Conservation (phyloP, 441 rosid genomes). For the Flueggea neowawraea region DNA sequence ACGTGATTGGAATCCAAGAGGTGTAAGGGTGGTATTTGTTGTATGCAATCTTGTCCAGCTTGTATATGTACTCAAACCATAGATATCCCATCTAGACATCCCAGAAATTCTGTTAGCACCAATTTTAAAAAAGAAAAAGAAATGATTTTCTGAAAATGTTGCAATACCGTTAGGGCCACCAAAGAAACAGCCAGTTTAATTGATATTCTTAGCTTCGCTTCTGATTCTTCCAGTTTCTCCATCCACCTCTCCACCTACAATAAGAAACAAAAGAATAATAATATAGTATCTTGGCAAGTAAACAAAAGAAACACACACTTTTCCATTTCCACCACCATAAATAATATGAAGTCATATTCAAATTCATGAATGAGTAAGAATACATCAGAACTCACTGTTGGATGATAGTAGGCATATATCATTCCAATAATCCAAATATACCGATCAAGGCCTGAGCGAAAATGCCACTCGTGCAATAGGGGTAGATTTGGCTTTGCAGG, state of each 20-base stretch:
- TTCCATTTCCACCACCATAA: too few species aligned
- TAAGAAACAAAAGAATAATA: constrained; percentile 9
- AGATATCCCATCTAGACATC: constrained; percentile 76
- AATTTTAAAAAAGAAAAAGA: constrained; percentile 3
- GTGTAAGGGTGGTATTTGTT: constrained; percentile 98
- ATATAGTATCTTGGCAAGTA: constrained; percentile 5
- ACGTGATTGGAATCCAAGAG: constrained; percentile 99
- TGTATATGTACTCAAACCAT: constrained; percentile 92
- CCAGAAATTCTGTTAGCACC: constrained; percentile 16
- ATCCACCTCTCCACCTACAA: constrained; percentile 96
- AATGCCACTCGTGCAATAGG: constrained; percentile 93
- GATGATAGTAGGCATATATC: constrained; percentile 98
- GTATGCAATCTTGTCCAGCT: constrained; percentile 87
- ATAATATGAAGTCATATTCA: not conserved
- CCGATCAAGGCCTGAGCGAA: constrained; percentile 99
- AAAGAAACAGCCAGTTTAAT: constrained; percentile 68
- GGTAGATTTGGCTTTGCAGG: constrained; percentile 88
- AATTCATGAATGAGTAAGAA: not conserved
- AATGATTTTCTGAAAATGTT: constrained; percentile 23
- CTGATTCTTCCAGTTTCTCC: constrained; percentile 97
- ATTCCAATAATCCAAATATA: constrained; percentile 98
- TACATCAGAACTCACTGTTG: constrained; percentile 58
- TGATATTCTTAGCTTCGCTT: constrained; percentile 57
- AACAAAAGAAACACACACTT: not conserved
- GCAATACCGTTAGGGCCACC: constrained; percentile 55